Evolutionary conservation across 2,329 filamentous ascomycete species (phyloP).

Genomic region (Colletotrichum lentis): DNA sequence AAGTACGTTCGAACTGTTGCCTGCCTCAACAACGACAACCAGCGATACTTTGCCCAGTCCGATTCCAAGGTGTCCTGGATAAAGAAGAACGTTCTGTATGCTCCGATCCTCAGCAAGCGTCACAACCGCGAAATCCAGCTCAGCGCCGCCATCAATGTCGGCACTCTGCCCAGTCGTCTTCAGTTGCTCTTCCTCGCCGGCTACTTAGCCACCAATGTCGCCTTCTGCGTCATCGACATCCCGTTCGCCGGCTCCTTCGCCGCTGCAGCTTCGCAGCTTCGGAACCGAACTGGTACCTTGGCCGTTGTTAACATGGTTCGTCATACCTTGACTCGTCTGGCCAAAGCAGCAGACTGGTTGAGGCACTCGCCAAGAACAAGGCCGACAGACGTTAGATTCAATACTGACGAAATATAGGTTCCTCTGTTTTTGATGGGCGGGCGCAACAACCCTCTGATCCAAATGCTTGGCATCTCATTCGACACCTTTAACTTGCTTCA

Average conservation of each 20-base stretch:
- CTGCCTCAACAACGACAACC: conserved; percentile 79
- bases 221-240: conserved; percentile 76
- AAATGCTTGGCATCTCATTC: conserved; percentile 76
- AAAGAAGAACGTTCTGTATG: conserved; percentile 72
- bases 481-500: conserved; percentile 85
- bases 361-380: neutral
- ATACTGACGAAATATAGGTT: conserved; percentile 47
- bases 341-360: no score
- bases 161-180: conserved; percentile 72
- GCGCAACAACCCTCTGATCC: conserved; percentile 81
- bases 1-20: conserved; percentile 77
- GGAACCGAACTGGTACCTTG: conserved; percentile 75
- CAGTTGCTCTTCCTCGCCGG: conserved; percentile 66
- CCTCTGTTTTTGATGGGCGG: conserved; percentile 78
- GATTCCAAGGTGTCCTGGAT: conserved; percentile 64
- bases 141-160: conserved; percentile 66
- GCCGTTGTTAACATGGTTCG: conserved; percentile 77
- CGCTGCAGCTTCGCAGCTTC: conserved; percentile 59
- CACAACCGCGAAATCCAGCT: conserved; percentile 73
- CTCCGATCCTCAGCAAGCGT: conserved; percentile 69
- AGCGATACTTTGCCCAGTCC: conserved; percentile 78
- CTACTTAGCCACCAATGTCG: conserved; percentile 73
- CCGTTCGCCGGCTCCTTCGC: conserved; percentile 61
- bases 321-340: neutral
- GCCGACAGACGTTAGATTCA: conserved; percentile 6